Conservation (phyloP, 1,284 basidiomycete genomes). For the Schizopora paradoxa region DNA sequence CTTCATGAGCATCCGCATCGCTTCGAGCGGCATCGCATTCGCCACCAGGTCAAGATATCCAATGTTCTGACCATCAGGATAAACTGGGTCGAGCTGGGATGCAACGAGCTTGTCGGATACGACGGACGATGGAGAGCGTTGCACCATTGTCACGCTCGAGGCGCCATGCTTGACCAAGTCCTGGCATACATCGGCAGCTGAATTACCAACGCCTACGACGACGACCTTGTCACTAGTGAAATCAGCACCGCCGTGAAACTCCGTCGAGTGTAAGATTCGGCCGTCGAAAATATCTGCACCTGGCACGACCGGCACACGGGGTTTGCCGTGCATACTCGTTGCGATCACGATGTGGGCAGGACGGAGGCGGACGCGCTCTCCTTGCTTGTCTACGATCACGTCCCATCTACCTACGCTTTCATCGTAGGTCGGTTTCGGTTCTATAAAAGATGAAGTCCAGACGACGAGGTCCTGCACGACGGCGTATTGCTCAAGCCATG, state of each 20-base stretch:
- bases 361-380: constrained; percentile 25
- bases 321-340: constrained; percentile 31
- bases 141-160: constrained; percentile 33
- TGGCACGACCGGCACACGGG: constrained; percentile 23
- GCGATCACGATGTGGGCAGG: constrained; percentile 35
- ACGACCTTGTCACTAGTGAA: constrained; percentile 32
- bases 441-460: constrained; percentile 16
- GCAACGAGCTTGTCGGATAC: constrained; percentile 28
- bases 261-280: constrained; percentile 26
- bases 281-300: constrained; percentile 27
- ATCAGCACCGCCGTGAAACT: constrained; percentile 25
- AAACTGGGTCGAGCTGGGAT: constrained; percentile 26
- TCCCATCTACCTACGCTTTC: constrained; percentile 28
- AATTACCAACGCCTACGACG: constrained; percentile 37
- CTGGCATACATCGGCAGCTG: constrained; percentile 33
- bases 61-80: constrained; percentile 35
- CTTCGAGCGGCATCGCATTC: constrained; percentile 30
- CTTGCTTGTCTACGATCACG: constrained; percentile 26
- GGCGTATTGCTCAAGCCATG: constrained; percentile 12
- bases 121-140: constrained; percentile 30
- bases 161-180: constrained; percentile 31
- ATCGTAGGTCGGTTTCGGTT: constrained; percentile 24
- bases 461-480: constrained; percentile 9
- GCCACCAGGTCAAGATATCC: constrained; percentile 42
- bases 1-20: constrained; percentile 30